phyloP scores from a whole-genome alignment of 306 rosid genomes.

The Pachyrhizus erosus region DNA sequence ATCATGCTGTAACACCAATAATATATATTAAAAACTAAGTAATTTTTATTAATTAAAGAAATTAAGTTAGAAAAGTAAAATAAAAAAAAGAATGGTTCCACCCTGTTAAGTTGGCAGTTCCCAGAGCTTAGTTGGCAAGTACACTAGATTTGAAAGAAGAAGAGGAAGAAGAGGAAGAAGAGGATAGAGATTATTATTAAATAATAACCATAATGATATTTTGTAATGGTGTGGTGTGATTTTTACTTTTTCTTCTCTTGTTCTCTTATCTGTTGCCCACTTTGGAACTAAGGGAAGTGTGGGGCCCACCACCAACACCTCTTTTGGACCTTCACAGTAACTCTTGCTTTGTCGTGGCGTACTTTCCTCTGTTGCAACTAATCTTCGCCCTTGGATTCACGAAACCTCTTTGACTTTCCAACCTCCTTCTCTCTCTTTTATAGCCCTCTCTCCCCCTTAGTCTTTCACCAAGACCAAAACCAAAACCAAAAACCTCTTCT shows the following conservation, averaged over 20 bases:
- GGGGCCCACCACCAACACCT: slow-evolving; percentile 52
- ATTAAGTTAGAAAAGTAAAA: neutral
- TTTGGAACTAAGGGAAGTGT: neutral
- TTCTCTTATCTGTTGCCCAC: neutral
- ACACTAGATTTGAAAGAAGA: neutral
- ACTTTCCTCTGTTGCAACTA: slow-evolving; percentile 40
- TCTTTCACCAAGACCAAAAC: neutral
- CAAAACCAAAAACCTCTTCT: neutral
- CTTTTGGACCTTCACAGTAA: slow-evolving; percentile 50
- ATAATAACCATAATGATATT: neutral
- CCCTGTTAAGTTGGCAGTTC: neutral
- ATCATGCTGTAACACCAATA: neutral
- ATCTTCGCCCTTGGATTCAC: slow-evolving; percentile 56
- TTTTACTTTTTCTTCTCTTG: neutral
- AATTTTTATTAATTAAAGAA: neutral
- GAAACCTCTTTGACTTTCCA: slow-evolving; percentile 58
- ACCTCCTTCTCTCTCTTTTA: slow-evolving; percentile 45
- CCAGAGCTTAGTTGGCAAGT: neutral
- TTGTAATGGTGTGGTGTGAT: neutral
- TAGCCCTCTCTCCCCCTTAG: neutral
- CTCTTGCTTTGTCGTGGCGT: slow-evolving; percentile 40
- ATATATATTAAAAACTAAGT: neutral
- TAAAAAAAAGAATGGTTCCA: neutral
- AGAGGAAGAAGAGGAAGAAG: neutral
- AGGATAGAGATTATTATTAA: neutral